Conservation (phyloP, 2,329 filamentous ascomycete species). For the Raffaelea albimanens region DNA sequence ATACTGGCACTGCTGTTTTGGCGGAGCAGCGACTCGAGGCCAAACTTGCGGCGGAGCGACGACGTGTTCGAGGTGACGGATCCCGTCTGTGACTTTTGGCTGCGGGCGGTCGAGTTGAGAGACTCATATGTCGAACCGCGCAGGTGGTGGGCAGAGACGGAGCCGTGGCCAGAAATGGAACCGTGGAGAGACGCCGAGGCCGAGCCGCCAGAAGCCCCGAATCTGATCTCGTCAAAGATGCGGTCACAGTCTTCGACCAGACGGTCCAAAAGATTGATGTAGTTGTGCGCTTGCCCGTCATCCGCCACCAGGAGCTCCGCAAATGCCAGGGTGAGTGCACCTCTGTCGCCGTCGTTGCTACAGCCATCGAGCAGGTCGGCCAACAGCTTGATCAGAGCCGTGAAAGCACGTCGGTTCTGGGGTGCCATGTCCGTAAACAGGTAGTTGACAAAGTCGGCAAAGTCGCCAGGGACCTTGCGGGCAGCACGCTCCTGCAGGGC, state of each 20-base stretch:
- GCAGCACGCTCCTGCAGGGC: conserved; percentile 62
- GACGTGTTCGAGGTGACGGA: conserved; percentile 81
- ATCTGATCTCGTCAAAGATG: conserved; percentile 62
- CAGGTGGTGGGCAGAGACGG: conserved; percentile 25
- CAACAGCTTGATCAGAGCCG: conserved; percentile 73
- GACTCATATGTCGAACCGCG: conserved; percentile 50
- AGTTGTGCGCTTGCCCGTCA: conserved; percentile 56
- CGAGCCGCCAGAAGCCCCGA: conserved; percentile 13
- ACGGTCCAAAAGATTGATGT: conserved; percentile 80
- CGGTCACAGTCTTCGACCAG: conserved; percentile 82
- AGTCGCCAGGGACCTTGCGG: conserved; percentile 62
- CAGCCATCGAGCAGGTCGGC: conserved; percentile 84
- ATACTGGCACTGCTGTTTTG: conserved; percentile 56
- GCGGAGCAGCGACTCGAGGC: conserved; percentile 64
- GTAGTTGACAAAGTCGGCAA: conserved; percentile 58
- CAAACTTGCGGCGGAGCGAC: conserved; percentile 75
- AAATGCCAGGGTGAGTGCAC: conserved; percentile 80
- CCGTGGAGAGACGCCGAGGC: neutral
- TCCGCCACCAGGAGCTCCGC: conserved; percentile 75
- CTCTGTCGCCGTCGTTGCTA: conserved; percentile 82
- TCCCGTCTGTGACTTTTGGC: conserved; percentile 49
- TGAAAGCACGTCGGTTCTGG: conserved; percentile 68
- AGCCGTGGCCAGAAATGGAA: neutral
- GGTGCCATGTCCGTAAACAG: conserved; percentile 58
- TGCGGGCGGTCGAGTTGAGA: conserved; percentile 47